Conservation (phyloP, 495 filamentous ascomycete genomes). For the Amniculicola lignicola region DNA sequence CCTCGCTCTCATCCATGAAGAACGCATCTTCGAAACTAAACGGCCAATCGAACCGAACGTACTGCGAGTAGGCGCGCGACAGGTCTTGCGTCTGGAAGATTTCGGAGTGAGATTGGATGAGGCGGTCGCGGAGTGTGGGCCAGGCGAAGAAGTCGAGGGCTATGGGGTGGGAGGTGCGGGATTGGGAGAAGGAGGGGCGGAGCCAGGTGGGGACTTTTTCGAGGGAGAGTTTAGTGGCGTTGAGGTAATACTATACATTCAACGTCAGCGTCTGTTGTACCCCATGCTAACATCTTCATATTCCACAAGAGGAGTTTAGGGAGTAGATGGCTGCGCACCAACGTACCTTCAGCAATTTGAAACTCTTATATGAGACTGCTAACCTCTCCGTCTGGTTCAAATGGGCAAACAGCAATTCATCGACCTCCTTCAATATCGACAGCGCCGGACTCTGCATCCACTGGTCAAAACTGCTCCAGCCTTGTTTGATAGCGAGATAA, state of each 20-base stretch:
- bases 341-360: constrained; percentile 24
- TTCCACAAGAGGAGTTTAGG: background rate
- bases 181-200: constrained; percentile 17
- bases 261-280: background rate
- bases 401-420: constrained; percentile 23
- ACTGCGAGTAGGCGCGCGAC: constrained; percentile 23
- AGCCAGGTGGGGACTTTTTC: constrained; percentile 27
- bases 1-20: constrained; percentile 14
- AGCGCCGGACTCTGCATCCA: constrained; percentile 27
- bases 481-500: constrained; percentile 22
- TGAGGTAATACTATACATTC: constrained; percentile 23
- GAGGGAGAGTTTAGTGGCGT: constrained; percentile 18
- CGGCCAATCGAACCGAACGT: constrained; percentile 28
- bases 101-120: constrained; percentile 10
- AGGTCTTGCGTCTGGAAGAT: constrained; percentile 20
- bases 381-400: constrained; percentile 16
- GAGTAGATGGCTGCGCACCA: background rate
- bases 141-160: constrained; percentile 28
- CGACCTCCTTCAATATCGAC: constrained; percentile 22
- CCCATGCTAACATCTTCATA: background rate
- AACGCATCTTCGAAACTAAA: constrained; percentile 29
- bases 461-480: constrained; percentile 18
- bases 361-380: constrained; percentile 27
- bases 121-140: constrained; percentile 26
- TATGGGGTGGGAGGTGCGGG: constrained; percentile 22